Percentiles rank a stretch among this genome's conserved stretches.
Conservation (phyloP, 768 basidiomycete genomes). For the Rhodocollybia butyracea region DNA sequence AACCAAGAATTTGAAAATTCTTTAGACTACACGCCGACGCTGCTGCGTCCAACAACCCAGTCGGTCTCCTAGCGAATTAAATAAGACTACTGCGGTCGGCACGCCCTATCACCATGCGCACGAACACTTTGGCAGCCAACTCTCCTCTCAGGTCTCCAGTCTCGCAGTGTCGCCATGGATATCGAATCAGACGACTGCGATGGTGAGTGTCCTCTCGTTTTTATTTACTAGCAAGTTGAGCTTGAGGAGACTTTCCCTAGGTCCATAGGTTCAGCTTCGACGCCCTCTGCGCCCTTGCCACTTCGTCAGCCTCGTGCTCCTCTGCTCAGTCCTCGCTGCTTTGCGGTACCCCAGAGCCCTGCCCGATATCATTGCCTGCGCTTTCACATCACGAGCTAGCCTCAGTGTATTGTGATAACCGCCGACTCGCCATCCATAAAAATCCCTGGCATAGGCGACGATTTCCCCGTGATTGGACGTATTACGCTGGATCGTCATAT, state of each 20-base stretch:
- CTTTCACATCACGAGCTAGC: neutral
- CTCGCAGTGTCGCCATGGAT: neutral
- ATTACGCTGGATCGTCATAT: neutral
- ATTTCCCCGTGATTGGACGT: too few species aligned
- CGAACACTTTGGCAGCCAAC: neutral
- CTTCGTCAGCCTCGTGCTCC: neutral
- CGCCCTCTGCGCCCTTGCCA: neutral
- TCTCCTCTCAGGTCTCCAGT: neutral
- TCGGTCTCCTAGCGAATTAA: too few species aligned
- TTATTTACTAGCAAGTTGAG: neutral
- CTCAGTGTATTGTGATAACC: neutral
- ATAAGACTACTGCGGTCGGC: too few species aligned
- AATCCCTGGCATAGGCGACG: neutral
- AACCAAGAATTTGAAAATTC: too few species aligned
- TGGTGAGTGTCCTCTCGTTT: neutral
- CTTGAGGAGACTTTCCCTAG: too few species aligned
- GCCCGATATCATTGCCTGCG: neutral
- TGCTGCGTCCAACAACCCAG: too few species aligned
- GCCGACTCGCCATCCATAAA: neutral
- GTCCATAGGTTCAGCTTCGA: neutral
- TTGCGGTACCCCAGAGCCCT: constrained; percentile 1
- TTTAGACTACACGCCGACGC: too few species aligned
- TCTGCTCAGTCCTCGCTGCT: constrained; percentile 3
- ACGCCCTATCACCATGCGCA: too few species aligned
- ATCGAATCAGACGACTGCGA: neutral